Conservation (phyloP, 331 rosid species). For the Erythrophleum ivorense region DNA sequence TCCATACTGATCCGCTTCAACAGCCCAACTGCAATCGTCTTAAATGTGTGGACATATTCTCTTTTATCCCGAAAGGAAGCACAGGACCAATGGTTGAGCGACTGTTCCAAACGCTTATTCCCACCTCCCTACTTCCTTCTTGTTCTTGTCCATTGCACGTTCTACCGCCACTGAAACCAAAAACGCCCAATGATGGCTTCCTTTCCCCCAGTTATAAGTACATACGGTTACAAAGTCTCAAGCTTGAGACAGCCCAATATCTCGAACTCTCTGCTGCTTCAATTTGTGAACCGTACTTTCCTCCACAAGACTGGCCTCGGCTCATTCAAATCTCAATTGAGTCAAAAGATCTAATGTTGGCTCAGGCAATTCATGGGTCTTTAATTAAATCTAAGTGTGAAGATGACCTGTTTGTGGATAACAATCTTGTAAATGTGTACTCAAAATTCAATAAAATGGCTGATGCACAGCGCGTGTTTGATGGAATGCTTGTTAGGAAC, state of each 20-base stretch:
- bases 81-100: constrained; percentile 25
- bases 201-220: neutral
- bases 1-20: neutral
- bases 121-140: constrained; percentile 27
- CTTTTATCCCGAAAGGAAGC: neutral
- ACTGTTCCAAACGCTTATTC: constrained; percentile 18
- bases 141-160: constrained; percentile 1
- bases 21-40: neutral
- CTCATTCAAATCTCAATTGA: constrained; percentile 50
- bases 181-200: constrained; percentile 34
- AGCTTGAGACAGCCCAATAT: constrained; percentile 21
- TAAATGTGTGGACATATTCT: neutral
- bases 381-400: constrained; percentile 47
- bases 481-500: constrained; percentile 56
- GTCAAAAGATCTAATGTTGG: constrained; percentile 48
- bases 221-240: constrained; percentile 8
- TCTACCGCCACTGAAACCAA: constrained; percentile 33
- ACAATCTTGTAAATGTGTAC: constrained; percentile 54
- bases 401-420: constrained; percentile 48
- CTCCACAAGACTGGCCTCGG: constrained; percentile 49
- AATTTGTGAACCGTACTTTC: constrained; percentile 17
- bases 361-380: constrained; percentile 55
- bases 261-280: constrained; percentile 26
- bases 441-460: constrained; percentile 45
- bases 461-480: constrained; percentile 52